Evolutionary conservation across 345 rosid species (phyloP).

Genomic region (Schrenkiella parvula): DNA sequence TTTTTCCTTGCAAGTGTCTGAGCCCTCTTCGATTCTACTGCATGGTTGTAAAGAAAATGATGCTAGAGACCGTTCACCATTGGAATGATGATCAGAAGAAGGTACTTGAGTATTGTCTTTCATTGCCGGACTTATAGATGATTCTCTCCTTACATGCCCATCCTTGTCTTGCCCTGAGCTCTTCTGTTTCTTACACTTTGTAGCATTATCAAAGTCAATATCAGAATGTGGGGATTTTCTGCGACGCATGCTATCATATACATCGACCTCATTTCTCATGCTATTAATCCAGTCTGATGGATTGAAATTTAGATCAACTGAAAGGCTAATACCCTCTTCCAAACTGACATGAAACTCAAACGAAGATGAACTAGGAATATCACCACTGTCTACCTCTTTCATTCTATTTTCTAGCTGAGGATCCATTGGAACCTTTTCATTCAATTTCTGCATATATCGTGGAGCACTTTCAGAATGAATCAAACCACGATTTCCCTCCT

Average conservation of each 20-base stretch:
- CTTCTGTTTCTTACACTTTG: slow-evolving; percentile 45
- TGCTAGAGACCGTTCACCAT: slow-evolving; percentile 34
- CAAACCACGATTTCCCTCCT: slow-evolving; percentile 40
- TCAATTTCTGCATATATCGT: slow-evolving; percentile 22
- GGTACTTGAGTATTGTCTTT: slow-evolving; percentile 30
- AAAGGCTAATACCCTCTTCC: slow-evolving; percentile 75
- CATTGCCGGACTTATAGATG: slow-evolving; percentile 28
- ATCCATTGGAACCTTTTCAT: slow-evolving; percentile 31
- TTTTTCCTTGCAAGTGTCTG: slow-evolving; percentile 31
- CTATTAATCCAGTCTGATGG: slow-evolving; percentile 69
- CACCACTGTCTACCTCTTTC: slow-evolving; percentile 32
- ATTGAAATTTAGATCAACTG: slow-evolving; percentile 62
- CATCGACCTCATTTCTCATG: slow-evolving; percentile 50
- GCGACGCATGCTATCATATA: slow-evolving; percentile 37
- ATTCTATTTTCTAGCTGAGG: slow-evolving; percentile 32
- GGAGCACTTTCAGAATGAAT: slow-evolving; percentile 30
- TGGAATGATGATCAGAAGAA: slow-evolving; percentile 32
- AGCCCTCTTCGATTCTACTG: slow-evolving; percentile 25
- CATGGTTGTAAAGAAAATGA: slow-evolving; percentile 25
- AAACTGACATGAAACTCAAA: slow-evolving; percentile 69
- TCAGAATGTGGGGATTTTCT: slow-evolving; percentile 42
- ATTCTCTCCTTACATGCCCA: slow-evolving; percentile 30
- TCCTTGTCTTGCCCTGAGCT: slow-evolving; percentile 36
- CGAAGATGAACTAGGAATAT: slow-evolving; percentile 42
- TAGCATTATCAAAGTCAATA: slow-evolving; percentile 37